Conservation (phyloP, 2,329 filamentous ascomycete genomes). For the Calonectria fujianensis region DNA sequence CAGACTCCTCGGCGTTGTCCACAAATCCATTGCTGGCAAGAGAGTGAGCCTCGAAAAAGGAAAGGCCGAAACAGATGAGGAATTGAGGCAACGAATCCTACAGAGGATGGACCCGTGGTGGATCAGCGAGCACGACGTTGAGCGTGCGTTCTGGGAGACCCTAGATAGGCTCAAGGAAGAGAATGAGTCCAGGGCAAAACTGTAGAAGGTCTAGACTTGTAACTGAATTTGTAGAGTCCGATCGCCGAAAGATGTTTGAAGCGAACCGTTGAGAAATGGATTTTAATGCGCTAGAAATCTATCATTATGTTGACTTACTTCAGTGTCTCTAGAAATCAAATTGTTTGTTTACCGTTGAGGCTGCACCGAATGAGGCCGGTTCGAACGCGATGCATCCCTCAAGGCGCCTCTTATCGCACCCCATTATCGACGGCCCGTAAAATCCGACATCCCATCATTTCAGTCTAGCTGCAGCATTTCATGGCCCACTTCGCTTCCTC, state of each 20-base stretch:
- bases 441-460: constrained; percentile 6
- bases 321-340: background rate
- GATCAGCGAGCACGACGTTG: constrained; percentile 69
- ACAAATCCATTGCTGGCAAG: constrained; percentile 41
- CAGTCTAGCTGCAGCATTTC: constrained; percentile 9
- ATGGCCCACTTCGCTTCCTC: constrained; percentile 2
- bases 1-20: constrained; percentile 46
- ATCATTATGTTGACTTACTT: no score
- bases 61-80: constrained; percentile 60
- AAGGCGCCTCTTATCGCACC: background rate
- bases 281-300: no score
- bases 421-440: background rate
- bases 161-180: constrained; percentile 16
- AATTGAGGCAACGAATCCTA: constrained; percentile 59
- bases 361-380: background rate
- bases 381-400: background rate
- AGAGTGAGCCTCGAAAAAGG: constrained; percentile 46
- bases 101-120: constrained; percentile 62
- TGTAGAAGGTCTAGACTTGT: background rate
- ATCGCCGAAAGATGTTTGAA: no score
- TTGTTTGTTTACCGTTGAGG: no score
- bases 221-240: background rate
- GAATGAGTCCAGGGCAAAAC: background rate
- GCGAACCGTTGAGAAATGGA: background rate
- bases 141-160: constrained; percentile 57